These are phyloP conservation scores for Rosellinia necatrix DNA, from an alignment of 2,329 filamentous ascomycete species.

Conservation along the genomic window DNA sequence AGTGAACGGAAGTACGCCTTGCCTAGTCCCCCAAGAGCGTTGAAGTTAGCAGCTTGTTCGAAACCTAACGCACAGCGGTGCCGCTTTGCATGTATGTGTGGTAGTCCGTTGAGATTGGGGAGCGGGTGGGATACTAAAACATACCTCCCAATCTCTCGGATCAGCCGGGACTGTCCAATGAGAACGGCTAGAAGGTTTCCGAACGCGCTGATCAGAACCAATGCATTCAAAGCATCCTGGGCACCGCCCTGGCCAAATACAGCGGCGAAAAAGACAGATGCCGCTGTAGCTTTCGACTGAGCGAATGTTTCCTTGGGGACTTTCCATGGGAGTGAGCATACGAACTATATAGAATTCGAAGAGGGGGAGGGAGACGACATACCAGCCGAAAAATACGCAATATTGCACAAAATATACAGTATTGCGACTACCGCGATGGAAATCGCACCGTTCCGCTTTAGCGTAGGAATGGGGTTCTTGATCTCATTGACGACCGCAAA, in stretches of 20 bases:
- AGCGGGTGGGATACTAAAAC: neutral
- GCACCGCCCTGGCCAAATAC: constrained; percentile 58
- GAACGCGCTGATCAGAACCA: constrained; percentile 62
- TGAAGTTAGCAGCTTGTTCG: neutral
- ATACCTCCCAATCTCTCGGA: constrained; percentile 63
- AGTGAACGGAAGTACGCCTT: constrained; percentile 63
- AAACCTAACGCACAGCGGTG: no score
- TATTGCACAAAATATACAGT: constrained; percentile 62
- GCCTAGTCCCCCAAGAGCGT: constrained; percentile 43
- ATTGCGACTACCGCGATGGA: constrained; percentile 56
- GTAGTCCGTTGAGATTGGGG: no score
- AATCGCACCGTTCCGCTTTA: constrained; percentile 55
- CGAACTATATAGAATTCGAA: constrained; percentile 13
- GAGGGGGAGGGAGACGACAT: neutral
- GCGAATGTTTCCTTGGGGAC: constrained; percentile 58
- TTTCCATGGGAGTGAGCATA: constrained; percentile 7
- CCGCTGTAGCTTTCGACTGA: constrained; percentile 56
- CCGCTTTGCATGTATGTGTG: no score
- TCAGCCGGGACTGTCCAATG: constrained; percentile 59
- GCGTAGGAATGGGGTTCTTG: constrained; percentile 60
- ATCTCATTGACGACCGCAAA: constrained; percentile 64
- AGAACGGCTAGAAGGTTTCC: constrained; percentile 61
- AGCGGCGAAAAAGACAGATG: constrained; percentile 60
- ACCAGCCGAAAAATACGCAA: constrained; percentile 63
- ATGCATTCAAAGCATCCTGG: constrained; percentile 58